A percentile compares a stretch with the other conserved stretches of the same genome.
phyloP scores from a whole-genome alignment of 192 early-diverging fungal species.

The Dissophora ornata region DNA sequence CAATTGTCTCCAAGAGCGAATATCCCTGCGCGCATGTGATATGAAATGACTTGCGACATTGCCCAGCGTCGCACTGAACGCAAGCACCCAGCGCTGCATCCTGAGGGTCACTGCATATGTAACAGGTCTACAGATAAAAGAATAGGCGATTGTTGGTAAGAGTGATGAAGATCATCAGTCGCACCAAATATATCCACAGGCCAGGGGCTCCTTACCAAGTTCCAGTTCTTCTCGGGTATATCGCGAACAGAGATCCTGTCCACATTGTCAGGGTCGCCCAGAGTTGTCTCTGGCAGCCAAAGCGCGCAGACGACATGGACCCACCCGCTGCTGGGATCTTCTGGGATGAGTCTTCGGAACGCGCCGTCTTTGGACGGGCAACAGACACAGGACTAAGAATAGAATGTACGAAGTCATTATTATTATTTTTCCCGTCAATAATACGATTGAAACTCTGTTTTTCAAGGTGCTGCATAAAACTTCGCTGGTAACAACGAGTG shows the following conservation, averaged over 20 bases:
- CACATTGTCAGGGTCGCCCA: conserved; percentile 52
- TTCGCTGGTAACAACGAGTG: neutral
- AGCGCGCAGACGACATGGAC: conserved; percentile 63
- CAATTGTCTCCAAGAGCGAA: conserved; percentile 56
- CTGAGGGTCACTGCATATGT: conserved; percentile 53
- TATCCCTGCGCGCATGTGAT: conserved; percentile 60
- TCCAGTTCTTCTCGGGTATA: conserved; percentile 62
- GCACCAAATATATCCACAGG: neutral
- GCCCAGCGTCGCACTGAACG: conserved; percentile 62
- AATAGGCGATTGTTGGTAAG: neutral
- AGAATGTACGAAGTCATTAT: conserved; percentile 18
- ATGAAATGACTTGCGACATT: conserved; percentile 61
- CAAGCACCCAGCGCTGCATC: conserved; percentile 56
- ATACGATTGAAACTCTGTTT: conserved; percentile 30
- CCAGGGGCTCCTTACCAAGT: conserved; percentile 36
- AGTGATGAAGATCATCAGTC: neutral
- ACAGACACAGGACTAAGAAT: conserved; percentile 55
- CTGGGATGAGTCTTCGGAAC: conserved; percentile 53
- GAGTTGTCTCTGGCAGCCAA: conserved; percentile 61
- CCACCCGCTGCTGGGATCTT: conserved; percentile 52
- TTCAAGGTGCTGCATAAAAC: conserved; percentile 8
- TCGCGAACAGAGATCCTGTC: conserved; percentile 52
- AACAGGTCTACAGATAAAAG: conserved; percentile 51
- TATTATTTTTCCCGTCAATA: conserved; percentile 14
- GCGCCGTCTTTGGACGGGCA: conserved; percentile 60